Base-by-base conservation (phyloP, 1,139 yeast species). In the Yamadazyma epiphylla region DNA sequence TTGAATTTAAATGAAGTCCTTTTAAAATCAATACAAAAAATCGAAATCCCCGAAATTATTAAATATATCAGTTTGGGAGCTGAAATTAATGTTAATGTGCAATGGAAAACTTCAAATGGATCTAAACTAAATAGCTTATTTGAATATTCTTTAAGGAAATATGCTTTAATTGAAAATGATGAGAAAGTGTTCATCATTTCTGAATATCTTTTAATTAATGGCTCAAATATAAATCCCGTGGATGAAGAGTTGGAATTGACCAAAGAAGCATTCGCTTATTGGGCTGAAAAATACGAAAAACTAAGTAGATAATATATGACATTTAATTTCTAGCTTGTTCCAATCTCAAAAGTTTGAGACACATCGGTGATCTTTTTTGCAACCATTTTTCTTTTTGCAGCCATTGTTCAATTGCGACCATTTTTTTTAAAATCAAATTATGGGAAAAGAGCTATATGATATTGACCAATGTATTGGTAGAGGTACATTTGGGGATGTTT, bases 401-500 rank as follows among this genome's bases (percentile, higher is more conserved):
- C n/a, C n/a, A n/a, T n/a, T n/a, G n/a, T n/a, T n/a, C n/a, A n/a
- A n/a, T n/a, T n/a, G n/a, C n/a, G n/a, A n/a, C n/a, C n/a, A n/a
- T n/a, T n/a, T n/a, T n/a, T n/a, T n/a, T n/a, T n/a, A n/a, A n/a
- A n/a, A n/a, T n/a, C n/a, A n/a, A 29, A 13, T 2, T 11, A 50
- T 50, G 53, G 43, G 45, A 3, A 29, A 36, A 3, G 45, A 46
- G 12, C 36, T 41, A 15, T 78, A 67, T 46, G 53, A 56, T 6
- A 45, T 80, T 24, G 53, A 69, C 29, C 71, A 76, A 36, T 79
- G 88, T 46, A 75, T 84, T 22, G 96, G 96, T 0, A 67, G 74
- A 38, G 96, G 96, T 1, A 83, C 83, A 43, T 87, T 86, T 62
- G 96, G 95, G 11, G 89, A 84, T 49, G 96, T 87, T 26, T 87